phyloP scores from a whole-genome alignment of 257 asterid genomes.

The Capsicum rhomboideum region DNA sequence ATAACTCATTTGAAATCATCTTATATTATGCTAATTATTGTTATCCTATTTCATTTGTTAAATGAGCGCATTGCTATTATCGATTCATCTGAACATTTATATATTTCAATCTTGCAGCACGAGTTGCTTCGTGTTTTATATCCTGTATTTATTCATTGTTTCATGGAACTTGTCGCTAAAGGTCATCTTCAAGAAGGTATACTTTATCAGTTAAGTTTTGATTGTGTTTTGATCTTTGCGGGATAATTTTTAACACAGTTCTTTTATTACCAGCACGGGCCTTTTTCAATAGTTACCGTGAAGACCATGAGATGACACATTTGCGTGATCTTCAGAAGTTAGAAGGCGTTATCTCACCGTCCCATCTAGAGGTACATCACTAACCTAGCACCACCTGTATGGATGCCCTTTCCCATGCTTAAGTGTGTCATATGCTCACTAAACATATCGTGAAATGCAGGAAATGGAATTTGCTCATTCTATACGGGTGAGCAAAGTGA shows the following conservation, averaged over 20 bases:
- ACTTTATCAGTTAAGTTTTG: background rate
- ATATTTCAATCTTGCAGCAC: slow-evolving; percentile 38
- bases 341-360: slow-evolving; percentile 94
- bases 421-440: slow-evolving; percentile 11
- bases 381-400: slow-evolving; percentile 9
- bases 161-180: slow-evolving; percentile 95
- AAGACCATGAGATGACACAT: slow-evolving; percentile 91
- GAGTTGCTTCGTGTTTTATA: slow-evolving; percentile 96
- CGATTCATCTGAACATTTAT: background rate
- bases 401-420: background rate
- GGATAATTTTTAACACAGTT: slow-evolving; percentile 7
- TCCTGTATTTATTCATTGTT: slow-evolving; percentile 93
- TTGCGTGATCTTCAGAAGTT: slow-evolving; percentile 84
- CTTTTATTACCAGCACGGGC: slow-evolving; percentile 55
- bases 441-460: slow-evolving; percentile 21
- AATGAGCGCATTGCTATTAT: background rate
- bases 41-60: background rate
- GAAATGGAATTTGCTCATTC: slow-evolving; percentile 98
- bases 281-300: slow-evolving; percentile 85
- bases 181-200: slow-evolving; percentile 93
- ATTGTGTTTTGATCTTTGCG: background rate
- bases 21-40: background rate
- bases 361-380: slow-evolving; percentile 78
- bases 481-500: slow-evolving; percentile 82
- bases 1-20: background rate